These are phyloP conservation scores for Saccharomycopsis sp. DNA, from an alignment of 805 yeast genomes.

Conservation along the genomic window DNA sequence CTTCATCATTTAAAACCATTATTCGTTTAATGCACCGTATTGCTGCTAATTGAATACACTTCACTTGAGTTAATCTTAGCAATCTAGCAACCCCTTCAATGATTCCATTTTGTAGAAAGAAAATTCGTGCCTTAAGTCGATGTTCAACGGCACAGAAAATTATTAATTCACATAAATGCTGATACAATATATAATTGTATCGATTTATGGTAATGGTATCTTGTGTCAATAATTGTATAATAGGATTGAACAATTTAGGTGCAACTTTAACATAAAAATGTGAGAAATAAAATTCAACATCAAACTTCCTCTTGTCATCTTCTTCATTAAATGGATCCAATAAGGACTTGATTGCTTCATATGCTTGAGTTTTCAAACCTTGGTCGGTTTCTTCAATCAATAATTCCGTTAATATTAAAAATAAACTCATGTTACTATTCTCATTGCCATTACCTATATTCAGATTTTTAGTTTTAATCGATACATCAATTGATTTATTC, in stretches of 20 bases:
- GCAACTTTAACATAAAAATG: conserved; percentile 62
- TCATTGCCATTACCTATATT: not conserved
- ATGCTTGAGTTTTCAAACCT: conserved; percentile 75
- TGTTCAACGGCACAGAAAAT: conserved; percentile 64
- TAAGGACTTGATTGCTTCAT: conserved; percentile 71
- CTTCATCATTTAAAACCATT: conserved; percentile 54
- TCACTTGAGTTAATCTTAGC: conserved; percentile 30
- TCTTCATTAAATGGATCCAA: conserved; percentile 43
- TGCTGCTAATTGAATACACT: conserved; percentile 56
- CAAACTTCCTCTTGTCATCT: not conserved
- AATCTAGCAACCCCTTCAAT: conserved; percentile 49
- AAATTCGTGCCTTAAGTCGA: conserved; percentile 47
- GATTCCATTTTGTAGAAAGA: conserved; percentile 53
- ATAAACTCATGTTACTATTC: conserved; percentile 45
- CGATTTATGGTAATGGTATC: not conserved
- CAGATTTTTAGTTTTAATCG: not conserved
- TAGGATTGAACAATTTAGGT: conserved; percentile 44
- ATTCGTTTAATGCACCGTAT: conserved; percentile 62
- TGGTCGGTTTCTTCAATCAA: conserved; percentile 56
- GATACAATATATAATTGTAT: conserved; percentile 11
- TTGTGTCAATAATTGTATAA: conserved; percentile 30
- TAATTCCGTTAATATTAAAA: conserved; percentile 49
- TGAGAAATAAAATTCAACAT: conserved; percentile 34
- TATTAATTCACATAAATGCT: conserved; percentile 58
- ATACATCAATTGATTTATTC: not conserved